phyloP scores from a whole-genome alignment of 225 moss, liverwort and hornwort species.

The Antitrichia curtipendula region DNA sequence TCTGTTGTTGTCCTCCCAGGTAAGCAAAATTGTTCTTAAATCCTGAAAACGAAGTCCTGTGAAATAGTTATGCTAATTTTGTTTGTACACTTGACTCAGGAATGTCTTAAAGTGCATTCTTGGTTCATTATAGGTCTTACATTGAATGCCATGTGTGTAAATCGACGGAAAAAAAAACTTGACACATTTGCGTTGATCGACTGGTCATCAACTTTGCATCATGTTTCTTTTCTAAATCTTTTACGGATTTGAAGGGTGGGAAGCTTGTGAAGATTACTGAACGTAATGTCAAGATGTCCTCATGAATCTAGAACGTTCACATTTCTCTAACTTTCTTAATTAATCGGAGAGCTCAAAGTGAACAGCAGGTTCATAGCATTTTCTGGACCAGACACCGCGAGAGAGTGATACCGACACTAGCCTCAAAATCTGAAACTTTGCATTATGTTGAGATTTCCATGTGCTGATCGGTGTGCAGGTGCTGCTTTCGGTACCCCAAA shows the following conservation, averaged over 20 bases:
- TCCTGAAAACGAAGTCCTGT: not conserved
- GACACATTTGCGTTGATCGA: not conserved
- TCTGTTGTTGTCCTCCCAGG: constrained; percentile 77
- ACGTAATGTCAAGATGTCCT: not conserved
- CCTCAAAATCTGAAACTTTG: too few species aligned
- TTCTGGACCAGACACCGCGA: too few species aligned
- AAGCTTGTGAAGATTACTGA: not conserved
- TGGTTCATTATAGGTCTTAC: not conserved
- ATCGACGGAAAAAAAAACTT: not conserved
- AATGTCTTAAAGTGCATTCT: too few species aligned
- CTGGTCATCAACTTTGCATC: not conserved
- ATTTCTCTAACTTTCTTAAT: not conserved
- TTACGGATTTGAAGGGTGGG: not conserved
- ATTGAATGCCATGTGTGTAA: not conserved
- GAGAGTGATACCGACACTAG: too few species aligned
- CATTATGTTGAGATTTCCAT: not conserved
- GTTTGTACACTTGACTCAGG: not conserved
- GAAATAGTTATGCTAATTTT: not conserved
- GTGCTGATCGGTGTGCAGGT: constrained; percentile 16
- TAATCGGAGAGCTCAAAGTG: not conserved
- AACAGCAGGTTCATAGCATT: not conserved
- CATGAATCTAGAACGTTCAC: not conserved
- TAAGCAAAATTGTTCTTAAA: not conserved
- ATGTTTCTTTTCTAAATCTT: too few species aligned
- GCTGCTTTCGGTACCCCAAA: constrained; percentile 55